Percentiles rank a stretch among this genome's conserved stretches.
Evolutionary conservation across 306 rosid species (phyloP).

Genomic region (Medicago ruthenica): DNA sequence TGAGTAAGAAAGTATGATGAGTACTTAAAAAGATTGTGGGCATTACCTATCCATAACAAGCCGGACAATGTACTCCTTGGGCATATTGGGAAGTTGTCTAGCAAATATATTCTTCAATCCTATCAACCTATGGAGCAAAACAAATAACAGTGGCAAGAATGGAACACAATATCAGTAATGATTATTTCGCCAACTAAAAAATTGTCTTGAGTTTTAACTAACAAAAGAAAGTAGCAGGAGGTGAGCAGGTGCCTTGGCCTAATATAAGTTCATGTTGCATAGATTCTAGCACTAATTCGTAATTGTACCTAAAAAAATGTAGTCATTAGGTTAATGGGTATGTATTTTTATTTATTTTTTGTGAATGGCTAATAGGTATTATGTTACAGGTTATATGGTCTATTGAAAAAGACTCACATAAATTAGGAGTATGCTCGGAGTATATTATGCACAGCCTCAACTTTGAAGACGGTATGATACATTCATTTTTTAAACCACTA

Average conservation of each 20-base stretch:
- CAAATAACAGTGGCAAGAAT: conserved; percentile 36
- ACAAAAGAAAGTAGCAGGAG: conserved; percentile 5
- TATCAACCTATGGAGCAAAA: conserved; percentile 68
- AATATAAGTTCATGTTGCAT: not conserved
- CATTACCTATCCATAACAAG: conserved; percentile 97
- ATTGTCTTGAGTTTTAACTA: not conserved
- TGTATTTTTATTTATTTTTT: too few relatives aligned
- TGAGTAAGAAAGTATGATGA: conserved; percentile 16
- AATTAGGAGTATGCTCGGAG: not conserved
- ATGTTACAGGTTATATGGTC: not conserved
- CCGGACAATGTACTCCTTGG: conserved; percentile 98
- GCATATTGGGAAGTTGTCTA: conserved; percentile 95
- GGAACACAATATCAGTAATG: conserved; percentile 35
- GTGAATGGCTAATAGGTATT: not conserved
- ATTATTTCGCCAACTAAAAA: conserved; percentile 13
- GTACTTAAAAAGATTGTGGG: conserved; percentile 14
- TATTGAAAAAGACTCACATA: conserved; percentile 1
- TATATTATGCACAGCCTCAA: conserved; percentile 14
- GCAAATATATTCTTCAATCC: conserved; percentile 98
- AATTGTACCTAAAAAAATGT: not conserved
- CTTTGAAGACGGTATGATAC: not conserved
- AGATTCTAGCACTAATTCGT: conserved; percentile 11
- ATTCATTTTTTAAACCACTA: not conserved
- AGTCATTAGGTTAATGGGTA: conserved; percentile 12
- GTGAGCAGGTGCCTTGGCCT: conserved; percentile 4